phyloP scores from a whole-genome alignment of 306 rosid species.

The Vicia sativa region DNA sequence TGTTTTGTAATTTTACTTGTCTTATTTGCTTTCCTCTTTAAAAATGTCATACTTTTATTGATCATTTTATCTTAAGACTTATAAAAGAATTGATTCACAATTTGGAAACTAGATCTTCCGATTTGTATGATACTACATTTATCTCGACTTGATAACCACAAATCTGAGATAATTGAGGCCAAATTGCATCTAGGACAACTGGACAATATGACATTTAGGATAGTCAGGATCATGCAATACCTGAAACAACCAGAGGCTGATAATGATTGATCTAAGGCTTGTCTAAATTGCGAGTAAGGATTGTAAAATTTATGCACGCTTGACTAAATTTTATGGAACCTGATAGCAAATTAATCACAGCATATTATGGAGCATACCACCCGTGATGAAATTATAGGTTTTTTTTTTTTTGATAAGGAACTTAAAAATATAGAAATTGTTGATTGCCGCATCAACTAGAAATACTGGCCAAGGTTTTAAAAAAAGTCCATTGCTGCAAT shows the following conservation, averaged over 20 bases:
- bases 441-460: background rate
- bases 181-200: background rate
- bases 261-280: background rate
- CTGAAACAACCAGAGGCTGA: background rate
- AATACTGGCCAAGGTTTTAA: background rate
- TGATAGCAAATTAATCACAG: background rate
- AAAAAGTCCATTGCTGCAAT: too few relatives aligned
- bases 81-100: background rate
- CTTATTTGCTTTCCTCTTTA: too few relatives aligned
- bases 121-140: too few relatives aligned
- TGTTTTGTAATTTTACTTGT: too few relatives aligned
- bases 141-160: too few relatives aligned
- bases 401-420: background rate
- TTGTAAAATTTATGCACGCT: background rate
- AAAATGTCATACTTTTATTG: background rate
- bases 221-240: background rate
- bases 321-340: background rate
- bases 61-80: background rate
- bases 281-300: background rate
- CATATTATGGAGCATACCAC: background rate
- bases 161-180: background rate
- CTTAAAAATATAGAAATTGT: background rate
- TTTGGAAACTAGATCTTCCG: background rate
- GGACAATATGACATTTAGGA: background rate
- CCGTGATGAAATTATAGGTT: background rate